Conservation (phyloP, 2,329 filamentous ascomycete genomes). For the Colletotrichum sojae region DNA sequence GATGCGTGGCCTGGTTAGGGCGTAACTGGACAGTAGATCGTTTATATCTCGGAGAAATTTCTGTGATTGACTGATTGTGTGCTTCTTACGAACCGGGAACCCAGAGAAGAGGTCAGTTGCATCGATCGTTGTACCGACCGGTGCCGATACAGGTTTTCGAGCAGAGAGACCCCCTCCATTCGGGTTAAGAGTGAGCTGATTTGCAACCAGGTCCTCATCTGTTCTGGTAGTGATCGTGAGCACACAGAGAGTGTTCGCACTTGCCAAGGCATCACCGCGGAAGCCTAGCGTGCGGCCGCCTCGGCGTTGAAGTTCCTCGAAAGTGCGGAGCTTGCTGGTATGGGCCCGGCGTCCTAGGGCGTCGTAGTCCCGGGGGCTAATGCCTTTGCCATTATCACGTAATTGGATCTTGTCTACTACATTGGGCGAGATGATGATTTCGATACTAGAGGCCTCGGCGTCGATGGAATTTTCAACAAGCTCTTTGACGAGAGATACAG, state of each 20-base stretch:
- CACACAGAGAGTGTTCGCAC: constrained; percentile 71
- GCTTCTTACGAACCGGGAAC: constrained; percentile 75
- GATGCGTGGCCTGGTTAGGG: constrained; percentile 74
- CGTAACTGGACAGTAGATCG: constrained; percentile 74
- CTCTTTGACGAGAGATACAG: constrained; percentile 79
- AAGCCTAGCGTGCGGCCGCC: constrained; percentile 79
- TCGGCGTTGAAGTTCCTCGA: constrained; percentile 71
- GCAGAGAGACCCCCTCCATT: constrained; percentile 57
- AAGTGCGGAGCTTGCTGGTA: constrained; percentile 80
- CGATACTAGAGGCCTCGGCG: constrained; percentile 75
- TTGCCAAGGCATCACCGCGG: constrained; percentile 80
- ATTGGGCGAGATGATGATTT: constrained; percentile 75
- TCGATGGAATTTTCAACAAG: constrained; percentile 84
- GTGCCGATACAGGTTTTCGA: constrained; percentile 61
- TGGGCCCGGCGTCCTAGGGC: constrained; percentile 75
- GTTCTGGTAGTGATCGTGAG: constrained; percentile 76
- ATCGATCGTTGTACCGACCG: constrained; percentile 78
- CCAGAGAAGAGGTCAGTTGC: constrained; percentile 71
- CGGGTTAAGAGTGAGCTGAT: constrained; percentile 59
- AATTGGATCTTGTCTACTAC: constrained; percentile 79
- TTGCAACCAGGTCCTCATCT: constrained; percentile 71
- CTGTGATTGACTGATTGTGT: constrained; percentile 68
- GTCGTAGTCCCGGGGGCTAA: constrained; percentile 72
- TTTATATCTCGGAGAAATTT: constrained; percentile 72
- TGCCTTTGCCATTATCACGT: constrained; percentile 81